phyloP scores from a whole-genome alignment of 177 flowering plant species.

The Vitis hybrid region DNA sequence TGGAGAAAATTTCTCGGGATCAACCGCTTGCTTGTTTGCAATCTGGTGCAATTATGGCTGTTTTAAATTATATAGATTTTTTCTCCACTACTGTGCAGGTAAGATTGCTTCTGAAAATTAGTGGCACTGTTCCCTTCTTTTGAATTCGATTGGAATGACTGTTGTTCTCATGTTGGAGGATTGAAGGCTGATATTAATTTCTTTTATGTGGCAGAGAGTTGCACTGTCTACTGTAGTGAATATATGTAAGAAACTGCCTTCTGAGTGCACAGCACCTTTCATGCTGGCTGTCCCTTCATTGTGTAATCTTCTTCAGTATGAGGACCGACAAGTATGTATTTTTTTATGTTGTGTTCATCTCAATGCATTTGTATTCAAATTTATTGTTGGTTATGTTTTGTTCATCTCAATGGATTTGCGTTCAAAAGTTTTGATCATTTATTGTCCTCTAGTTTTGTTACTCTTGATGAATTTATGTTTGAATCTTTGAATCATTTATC shows the following conservation, averaged over 20 bases:
- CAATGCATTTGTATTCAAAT: background rate
- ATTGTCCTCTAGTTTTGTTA: too few relatives aligned
- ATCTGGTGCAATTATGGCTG: conserved; percentile 87
- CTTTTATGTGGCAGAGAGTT: conserved; percentile 51
- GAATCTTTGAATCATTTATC: background rate
- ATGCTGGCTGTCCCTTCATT: conserved; percentile 85
- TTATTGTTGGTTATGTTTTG: too few relatives aligned
- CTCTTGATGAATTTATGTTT: too few relatives aligned
- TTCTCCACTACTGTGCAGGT: conserved; percentile 86
- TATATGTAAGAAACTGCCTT: conserved; percentile 81
- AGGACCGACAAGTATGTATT: conserved; percentile 68
- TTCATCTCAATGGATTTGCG: too few relatives aligned
- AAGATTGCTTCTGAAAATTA: conserved; percentile 5
- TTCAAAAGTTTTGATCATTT: too few relatives aligned
- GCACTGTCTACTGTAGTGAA: conserved; percentile 79
- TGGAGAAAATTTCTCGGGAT: conserved; percentile 79
- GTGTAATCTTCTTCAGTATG: conserved; percentile 83
- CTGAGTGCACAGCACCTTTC: conserved; percentile 52
- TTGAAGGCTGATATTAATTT: background rate
- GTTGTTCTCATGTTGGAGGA: background rate
- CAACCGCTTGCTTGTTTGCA: conserved; percentile 80
- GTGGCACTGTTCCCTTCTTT: too few relatives aligned
- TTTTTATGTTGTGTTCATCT: background rate
- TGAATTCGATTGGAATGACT: background rate
- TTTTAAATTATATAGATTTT: conserved; percentile 74